A percentile compares a stretch with the other conserved stretches of the same genome.
Conservation (phyloP, 2,329 filamentous ascomycete genomes). For the Pestalotiopsis sp. region DNA sequence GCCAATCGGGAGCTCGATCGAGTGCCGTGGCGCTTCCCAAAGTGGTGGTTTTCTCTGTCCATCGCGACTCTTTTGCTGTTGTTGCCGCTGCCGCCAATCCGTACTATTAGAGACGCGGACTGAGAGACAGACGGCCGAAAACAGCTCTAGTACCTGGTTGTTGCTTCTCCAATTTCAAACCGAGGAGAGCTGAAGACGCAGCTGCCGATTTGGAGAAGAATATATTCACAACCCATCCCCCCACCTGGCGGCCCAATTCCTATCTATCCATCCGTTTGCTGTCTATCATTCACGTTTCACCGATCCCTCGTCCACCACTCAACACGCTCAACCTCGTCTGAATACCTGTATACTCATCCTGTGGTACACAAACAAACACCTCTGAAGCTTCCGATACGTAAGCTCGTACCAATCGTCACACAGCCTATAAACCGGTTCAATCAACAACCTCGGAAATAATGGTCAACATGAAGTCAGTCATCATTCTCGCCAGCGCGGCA, state of each 20-base stretch:
- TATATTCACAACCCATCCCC: not conserved
- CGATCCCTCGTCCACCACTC: no score
- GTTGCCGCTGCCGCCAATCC: not conserved
- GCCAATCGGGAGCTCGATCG: not conserved
- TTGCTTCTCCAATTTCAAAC: not conserved
- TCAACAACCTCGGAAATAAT: not conserved
- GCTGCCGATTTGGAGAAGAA: not conserved
- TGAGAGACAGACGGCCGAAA: not conserved
- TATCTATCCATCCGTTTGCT: no score
- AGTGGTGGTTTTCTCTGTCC: not conserved
- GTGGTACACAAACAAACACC: not conserved
- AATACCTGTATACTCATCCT: no score
- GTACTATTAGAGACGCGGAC: not conserved
- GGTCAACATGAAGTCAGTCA: conserved; percentile 29
- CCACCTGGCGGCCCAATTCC: no score
- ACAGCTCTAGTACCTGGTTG: not conserved
- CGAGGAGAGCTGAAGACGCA: conserved; percentile 1
- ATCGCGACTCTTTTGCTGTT: not conserved
- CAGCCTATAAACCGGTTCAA: not conserved
- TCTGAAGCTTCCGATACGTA: not conserved
- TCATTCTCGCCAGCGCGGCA: conserved; percentile 29
- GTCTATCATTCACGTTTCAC: no score
- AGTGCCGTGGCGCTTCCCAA: not conserved
- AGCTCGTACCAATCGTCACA: not conserved
- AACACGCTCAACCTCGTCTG: no score